Evolutionary conservation across 2,329 filamentous ascomycete species (phyloP).

Genomic region (Ophiocordyceps polyrhachis-furcata): DNA sequence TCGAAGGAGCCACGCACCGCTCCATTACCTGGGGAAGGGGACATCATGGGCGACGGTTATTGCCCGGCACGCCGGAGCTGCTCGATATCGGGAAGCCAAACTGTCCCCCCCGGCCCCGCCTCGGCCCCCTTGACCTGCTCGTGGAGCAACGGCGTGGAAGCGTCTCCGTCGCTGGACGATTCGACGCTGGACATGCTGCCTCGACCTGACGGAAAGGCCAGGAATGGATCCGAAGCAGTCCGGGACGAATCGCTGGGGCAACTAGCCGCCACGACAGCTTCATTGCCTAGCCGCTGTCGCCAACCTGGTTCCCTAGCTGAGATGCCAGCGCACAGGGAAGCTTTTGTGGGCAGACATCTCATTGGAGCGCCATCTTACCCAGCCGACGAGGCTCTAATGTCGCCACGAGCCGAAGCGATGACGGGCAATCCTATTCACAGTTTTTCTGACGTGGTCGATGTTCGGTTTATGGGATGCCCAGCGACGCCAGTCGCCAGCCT

Average conservation of each 20-base stretch:
- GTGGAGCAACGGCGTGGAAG: slow-evolving; percentile 29
- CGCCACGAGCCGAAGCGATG: slow-evolving; percentile 54
- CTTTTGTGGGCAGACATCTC: slow-evolving; percentile 12
- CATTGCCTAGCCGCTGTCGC: background rate
- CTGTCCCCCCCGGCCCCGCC: slow-evolving; percentile 42
- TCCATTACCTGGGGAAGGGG: slow-evolving; percentile 35
- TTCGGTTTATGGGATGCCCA: slow-evolving; percentile 33
- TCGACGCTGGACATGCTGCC: background rate
- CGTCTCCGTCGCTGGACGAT: background rate
- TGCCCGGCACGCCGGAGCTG: slow-evolving; percentile 22
- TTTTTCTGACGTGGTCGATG: slow-evolving; percentile 21
- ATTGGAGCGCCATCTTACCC: slow-evolving; percentile 15
- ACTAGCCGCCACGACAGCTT: too few relatives aligned
- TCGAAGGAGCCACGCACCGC: slow-evolving; percentile 42
- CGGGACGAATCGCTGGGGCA: slow-evolving; percentile 1
- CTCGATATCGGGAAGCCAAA: slow-evolving; percentile 30
- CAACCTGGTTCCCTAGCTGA: background rate
- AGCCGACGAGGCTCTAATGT: slow-evolving; percentile 42
- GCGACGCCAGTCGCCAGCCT: slow-evolving; percentile 31
- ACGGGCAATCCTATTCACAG: slow-evolving; percentile 47
- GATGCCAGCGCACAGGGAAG: slow-evolving; percentile 2
- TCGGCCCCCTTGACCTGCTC: slow-evolving; percentile 46
- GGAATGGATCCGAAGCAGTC: slow-evolving; percentile 13
- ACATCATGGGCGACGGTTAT: slow-evolving; percentile 17
- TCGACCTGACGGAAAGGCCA: slow-evolving; percentile 14